Base-by-base conservation (phyloP, 176 grass and related monocot species). In the Lolium perenne region DNA sequence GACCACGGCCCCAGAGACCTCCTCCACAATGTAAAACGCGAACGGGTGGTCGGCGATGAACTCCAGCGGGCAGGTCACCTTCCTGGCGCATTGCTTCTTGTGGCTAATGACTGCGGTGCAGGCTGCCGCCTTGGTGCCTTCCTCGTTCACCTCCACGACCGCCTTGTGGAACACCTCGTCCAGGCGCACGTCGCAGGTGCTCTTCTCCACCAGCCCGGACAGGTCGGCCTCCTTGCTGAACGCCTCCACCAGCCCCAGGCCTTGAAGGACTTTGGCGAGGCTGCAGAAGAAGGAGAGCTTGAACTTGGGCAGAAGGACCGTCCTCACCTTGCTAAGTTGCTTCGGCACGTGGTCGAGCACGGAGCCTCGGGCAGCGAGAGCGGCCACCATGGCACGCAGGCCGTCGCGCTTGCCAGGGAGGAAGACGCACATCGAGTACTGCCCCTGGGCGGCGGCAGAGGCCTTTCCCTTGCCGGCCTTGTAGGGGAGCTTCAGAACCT, bases 351-450 rank as follows among this genome's bases (percentile, higher is more conserved):
- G 43, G 69, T 47, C 41, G 1, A 47, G 20, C 10, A 72, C 10
- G 20, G 69, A 72, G 23, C 51, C 74, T 4, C 51, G 15, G 9
- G 22, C 51, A 0, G 45, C 45, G 0, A 90, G 55, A 18, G 17
- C 40, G 10, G 62, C 46, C 0, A 60, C 49, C 10, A 90, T 66
- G 20, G 21, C 15, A 40, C 22, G 8, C 13, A 90, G 32, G 10
- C 83, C 88, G 66, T 86, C 71, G 63, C 5, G 71, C 59, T 16
- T 1, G 35, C 78, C 1, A 0, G 88, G 88, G 11, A 90, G 78
- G 63, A 90, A 77, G 15, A 90, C 22, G 12, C 65, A 75, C 88
- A 90, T 82, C 6, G 83, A 77, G 76, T 22, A 79, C 20, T 4
- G 10, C 0, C 40, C 40, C 40, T 41, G 40, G 4, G 23, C 23